Base-by-base conservation (phyloP, 441 rosid genomes). In the Geranium incanum region DNA sequence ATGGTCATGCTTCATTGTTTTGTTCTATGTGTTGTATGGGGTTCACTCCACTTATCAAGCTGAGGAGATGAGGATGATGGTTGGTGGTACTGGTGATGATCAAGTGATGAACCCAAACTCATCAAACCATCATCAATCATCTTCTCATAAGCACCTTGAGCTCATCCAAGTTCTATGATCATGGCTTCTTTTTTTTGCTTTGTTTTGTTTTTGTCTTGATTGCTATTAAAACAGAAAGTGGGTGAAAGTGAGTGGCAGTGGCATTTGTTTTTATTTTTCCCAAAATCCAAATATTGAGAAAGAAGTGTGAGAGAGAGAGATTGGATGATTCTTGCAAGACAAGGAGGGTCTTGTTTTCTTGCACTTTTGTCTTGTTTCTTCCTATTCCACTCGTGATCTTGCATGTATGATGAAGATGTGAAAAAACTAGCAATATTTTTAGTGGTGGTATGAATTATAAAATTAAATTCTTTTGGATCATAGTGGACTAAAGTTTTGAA, bases 31-130 rank as follows among this genome's bases (percentile, higher is more conserved):
- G 68, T 74, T 93, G 8, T 93, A 93, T 76, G 96, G 98, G 55
- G 97, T 93, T 16, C 98, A 93, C 74, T 86, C 89, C 37, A 88
- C 94, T 68, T 89, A 88, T 60, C 83, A 87, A 76, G 95, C 89
- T 0, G 98, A 93, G 78, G 95, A 88, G 75, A 74, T 59, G 64
- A 59, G 64, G n/a, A 7, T 59, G 64, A 59, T 59, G 57, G 57
- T 82, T 75, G 88, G 75, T 68, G 74, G 67, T 78, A 72, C 41
- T 41, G 78, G 67, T 3, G 78, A 55, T 6, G 72, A 60, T 60
- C 82, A 78, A 37, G 48, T 75, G 15, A 18, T 50, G 5, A 50
- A 50, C 57, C 70, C 79, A 68, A 81, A 72, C 73, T 75, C 85
- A 71, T 77, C 83, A 41, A 7, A 43, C 59, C 86, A 77, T 45